Conservation (phyloP, 306 rosid species). For the Gillenia trifoliata region DNA sequence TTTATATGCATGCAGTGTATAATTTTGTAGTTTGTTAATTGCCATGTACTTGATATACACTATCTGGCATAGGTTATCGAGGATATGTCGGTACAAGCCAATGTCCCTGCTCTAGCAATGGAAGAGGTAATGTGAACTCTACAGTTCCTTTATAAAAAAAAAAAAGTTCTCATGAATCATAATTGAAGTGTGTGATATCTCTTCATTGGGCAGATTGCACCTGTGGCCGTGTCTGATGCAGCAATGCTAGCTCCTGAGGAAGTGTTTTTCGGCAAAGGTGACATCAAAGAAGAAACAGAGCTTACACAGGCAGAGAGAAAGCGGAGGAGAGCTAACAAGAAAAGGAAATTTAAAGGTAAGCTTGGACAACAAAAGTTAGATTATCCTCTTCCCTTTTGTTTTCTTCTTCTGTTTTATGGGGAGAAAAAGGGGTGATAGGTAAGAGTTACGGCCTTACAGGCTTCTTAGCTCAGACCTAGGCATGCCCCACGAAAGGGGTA, state of each 20-base stretch:
- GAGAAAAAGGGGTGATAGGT: neutral
- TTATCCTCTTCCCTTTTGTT: neutral
- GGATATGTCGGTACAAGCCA: slow-evolving; percentile 71
- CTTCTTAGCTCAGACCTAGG: neutral
- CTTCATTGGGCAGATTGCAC: slow-evolving; percentile 70
- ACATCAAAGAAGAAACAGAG: slow-evolving; percentile 79
- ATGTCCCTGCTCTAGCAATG: slow-evolving; percentile 95
- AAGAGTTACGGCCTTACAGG: neutral
- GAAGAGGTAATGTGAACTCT: slow-evolving; percentile 70
- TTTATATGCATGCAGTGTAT: slow-evolving; percentile 1
- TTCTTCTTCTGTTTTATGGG: neutral
- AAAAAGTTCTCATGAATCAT: neutral
- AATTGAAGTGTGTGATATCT: slow-evolving; percentile 23
- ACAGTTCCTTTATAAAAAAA: neutral
- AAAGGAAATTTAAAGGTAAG: slow-evolving; percentile 83
- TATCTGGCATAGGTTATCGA: slow-evolving; percentile 65
- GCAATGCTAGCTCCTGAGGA: slow-evolving; percentile 99
- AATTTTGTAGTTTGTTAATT: neutral
- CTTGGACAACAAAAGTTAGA: neutral
- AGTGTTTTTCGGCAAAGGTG: slow-evolving; percentile 91
- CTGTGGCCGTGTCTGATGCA: slow-evolving; percentile 92
- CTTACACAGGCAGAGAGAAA: slow-evolving; percentile 86
- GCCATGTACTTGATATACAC: slow-evolving; percentile 4
- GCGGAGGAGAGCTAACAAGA: slow-evolving; percentile 85
- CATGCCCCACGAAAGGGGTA: neutral